Evolutionary conservation across 2,329 filamentous ascomycete species (phyloP).

Genomic region (Exophiala aquamarina): DNA sequence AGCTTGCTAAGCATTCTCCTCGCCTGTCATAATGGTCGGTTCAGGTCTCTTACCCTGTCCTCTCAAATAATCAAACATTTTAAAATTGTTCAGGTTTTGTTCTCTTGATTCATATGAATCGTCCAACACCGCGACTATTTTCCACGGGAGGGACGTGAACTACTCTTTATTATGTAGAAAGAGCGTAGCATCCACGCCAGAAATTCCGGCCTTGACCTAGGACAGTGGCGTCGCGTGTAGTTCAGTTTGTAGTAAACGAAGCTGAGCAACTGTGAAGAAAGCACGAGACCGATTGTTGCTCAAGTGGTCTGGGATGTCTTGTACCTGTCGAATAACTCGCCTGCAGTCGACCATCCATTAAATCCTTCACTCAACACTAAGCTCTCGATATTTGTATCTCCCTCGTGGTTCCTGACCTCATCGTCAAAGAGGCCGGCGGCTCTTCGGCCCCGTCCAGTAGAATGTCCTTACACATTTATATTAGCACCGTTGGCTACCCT

Average conservation of each 20-base stretch:
- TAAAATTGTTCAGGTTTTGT: background rate
- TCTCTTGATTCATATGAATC: constrained; percentile 1
- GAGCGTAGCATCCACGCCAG: background rate
- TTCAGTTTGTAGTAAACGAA: background rate
- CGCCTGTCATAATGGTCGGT: background rate
- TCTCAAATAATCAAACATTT: background rate
- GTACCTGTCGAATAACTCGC: background rate
- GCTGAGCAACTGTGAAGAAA: background rate
- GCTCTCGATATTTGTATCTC: background rate
- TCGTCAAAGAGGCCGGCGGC: background rate
- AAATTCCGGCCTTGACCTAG: background rate
- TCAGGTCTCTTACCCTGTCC: background rate
- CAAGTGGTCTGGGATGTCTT: background rate
- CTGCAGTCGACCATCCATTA: background rate
- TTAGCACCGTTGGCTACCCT: background rate
- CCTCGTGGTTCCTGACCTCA: background rate
- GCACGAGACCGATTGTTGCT: background rate
- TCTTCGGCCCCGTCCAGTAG: background rate
- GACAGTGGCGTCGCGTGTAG: background rate
- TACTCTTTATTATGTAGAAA: constrained; percentile 1
- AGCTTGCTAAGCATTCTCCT: background rate
- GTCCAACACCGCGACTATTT: background rate
- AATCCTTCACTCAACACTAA: background rate
- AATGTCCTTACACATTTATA: background rate
- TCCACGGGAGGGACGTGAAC: background rate